These are phyloP conservation scores for Phytophthora fragariaefolia DNA, from an alignment of 352 stramenopile genomes.

Conservation along the genomic window DNA sequence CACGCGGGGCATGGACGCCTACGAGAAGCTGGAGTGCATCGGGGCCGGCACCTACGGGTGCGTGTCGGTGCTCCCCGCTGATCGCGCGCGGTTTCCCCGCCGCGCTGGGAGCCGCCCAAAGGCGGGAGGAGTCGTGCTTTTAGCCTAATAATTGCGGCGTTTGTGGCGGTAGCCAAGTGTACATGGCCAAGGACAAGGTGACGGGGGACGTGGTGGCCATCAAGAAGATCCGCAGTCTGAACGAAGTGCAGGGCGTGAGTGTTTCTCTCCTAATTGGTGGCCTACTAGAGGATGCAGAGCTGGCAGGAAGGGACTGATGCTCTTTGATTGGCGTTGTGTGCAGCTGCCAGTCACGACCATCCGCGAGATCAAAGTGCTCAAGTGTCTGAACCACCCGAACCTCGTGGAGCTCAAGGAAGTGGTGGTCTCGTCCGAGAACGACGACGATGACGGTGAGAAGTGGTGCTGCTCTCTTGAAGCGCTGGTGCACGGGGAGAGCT, in stretches of 20 bases:
- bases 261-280: neutral
- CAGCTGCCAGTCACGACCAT: conserved; percentile 96
- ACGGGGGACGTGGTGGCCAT: conserved; percentile 90
- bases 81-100: neutral
- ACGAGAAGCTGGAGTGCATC: conserved; percentile 92
- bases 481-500: too few species aligned
- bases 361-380: conserved; percentile 99
- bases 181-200: conserved; percentile 88
- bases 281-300: neutral
- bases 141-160: conserved; percentile 3
- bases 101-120: too few species aligned
- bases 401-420: conserved; percentile 97
- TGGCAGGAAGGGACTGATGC: neutral
- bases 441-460: conserved; percentile 77
- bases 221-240: conserved; percentile 92
- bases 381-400: conserved; percentile 95
- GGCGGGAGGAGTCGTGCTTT: neutral
- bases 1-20: conserved; percentile 82
- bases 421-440: conserved; percentile 89
- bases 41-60: conserved; percentile 90
- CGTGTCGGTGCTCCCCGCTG: neutral
- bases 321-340: neutral
- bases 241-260: conserved; percentile 89
- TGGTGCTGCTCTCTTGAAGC: too few species aligned
- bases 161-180: conserved; percentile 71